Evolutionary conservation across 352 stramenopile genomes (phyloP), one percentile per base, ranked within the genome.

Genomic region (Plasmopara viticola): DNA sequence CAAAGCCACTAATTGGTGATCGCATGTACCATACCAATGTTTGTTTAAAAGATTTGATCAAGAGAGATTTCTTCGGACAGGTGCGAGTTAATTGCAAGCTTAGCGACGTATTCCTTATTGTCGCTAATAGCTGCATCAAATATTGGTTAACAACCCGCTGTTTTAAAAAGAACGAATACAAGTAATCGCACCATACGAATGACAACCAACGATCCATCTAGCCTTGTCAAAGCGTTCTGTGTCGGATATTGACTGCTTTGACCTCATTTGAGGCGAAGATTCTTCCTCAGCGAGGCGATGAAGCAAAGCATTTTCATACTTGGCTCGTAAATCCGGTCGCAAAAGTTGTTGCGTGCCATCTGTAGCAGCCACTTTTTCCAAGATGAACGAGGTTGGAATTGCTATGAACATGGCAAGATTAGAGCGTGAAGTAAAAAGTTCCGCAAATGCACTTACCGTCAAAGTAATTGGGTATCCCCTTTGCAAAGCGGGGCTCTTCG

Each of bases 401-500:
- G 80, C 77, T 78, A 35, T 9, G 9, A 2, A 6, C 10, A 37
- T 37, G 9, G 41, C 31, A 38, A 15, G 9, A 18, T 64, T 37
- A 55, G 39, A 35, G 0, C 3, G 1, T 29, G 5, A 51, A 4
- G 5, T 33, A 34, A 47, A n/a, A 5, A 40, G 33, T 7, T 15
- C 20, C 17, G 4, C 9, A 5, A n/a, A n/a, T 13, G 6, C 10
- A 56, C 57, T 55, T 40, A 80, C 70, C 74, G 34, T 93, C 79
- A 44, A 90, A 93, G 60, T 93, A 93, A 56, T 88, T 93, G 17
- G 82, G 82, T n/a, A 90, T 62, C 5, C 67, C 70, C 50, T 83
- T 86, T 13, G 68, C 63, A 18, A 74, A 60, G 25, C 82, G 77
- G 14, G 72, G 61, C 33, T 79, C 78, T 37, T 86, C 72, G 40